phyloP scores from a whole-genome alignment of 345 rosid genomes.

The Noccaea bulbosa region DNA sequence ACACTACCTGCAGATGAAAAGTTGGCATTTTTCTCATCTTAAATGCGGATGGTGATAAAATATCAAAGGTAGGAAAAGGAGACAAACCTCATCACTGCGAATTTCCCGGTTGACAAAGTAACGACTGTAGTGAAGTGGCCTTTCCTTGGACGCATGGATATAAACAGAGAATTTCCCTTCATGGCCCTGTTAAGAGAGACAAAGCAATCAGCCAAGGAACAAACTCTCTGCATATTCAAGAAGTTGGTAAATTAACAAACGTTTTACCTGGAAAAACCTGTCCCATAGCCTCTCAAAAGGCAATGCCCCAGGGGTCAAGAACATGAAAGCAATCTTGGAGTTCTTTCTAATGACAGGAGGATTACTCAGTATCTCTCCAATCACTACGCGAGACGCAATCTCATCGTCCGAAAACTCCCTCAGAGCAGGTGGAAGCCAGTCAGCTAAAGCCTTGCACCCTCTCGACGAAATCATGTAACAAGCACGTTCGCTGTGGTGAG shows the following conservation, averaged over 20 bases:
- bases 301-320: constrained; percentile 79
- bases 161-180: constrained; percentile 70
- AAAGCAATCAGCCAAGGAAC: constrained; percentile 21
- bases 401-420: constrained; percentile 85
- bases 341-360: constrained; percentile 58
- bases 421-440: constrained; percentile 96
- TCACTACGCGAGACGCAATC: constrained; percentile 72
- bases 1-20: constrained; percentile 54
- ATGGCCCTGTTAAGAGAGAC: constrained; percentile 54
- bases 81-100: constrained; percentile 62
- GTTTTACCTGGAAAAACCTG: constrained; percentile 71
- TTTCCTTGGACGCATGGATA: constrained; percentile 69
- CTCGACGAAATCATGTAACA: constrained; percentile 81
- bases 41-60: neutral
- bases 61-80: neutral
- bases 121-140: constrained; percentile 55
- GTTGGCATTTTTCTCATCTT: neutral
- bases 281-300: constrained; percentile 98
- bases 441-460: constrained; percentile 78
- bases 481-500: constrained; percentile 71
- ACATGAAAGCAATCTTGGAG: constrained; percentile 90
- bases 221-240: neutral
- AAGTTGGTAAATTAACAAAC: neutral
- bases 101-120: constrained; percentile 63
- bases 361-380: constrained; percentile 63